These are phyloP conservation scores for Galeopsis tetrahit DNA, from an alignment of 257 asterid species.

Conservation along the genomic window DNA sequence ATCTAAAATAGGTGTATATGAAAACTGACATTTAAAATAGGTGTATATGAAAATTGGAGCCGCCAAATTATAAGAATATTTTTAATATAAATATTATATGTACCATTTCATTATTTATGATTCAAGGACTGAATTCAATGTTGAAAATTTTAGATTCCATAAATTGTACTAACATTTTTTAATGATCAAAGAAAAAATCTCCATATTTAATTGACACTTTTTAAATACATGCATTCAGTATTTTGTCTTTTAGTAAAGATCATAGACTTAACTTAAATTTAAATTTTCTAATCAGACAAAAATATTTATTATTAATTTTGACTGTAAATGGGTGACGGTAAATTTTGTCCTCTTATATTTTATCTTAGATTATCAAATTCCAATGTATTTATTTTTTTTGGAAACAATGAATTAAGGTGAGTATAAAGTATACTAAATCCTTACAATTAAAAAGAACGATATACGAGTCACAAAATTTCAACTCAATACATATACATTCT, in stretches of 20 bases:
- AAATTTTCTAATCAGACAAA: not conserved
- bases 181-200: not conserved
- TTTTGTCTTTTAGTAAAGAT: not conserved
- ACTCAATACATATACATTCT: too few relatives aligned
- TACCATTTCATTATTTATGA: not conserved
- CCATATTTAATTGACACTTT: not conserved
- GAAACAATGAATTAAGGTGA: too few relatives aligned
- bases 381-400: too few relatives aligned
- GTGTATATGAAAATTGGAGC: not conserved
- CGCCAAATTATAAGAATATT: not conserved
- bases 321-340: slow-evolving; percentile 6
- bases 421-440: too few relatives aligned
- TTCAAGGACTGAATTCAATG: not conserved
- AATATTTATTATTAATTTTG: not conserved
- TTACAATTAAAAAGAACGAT: too few relatives aligned
- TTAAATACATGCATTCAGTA: not conserved
- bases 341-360: slow-evolving; percentile 13
- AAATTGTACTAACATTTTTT: not conserved
- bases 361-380: not conserved
- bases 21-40: too few relatives aligned
- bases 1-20: not conserved
- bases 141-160: not conserved
- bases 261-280: not conserved
- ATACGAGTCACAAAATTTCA: too few relatives aligned
- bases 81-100: too few relatives aligned